phyloP scores from a whole-genome alignment of 164 flowering plant species.

The Macadamia integrifolia region DNA sequence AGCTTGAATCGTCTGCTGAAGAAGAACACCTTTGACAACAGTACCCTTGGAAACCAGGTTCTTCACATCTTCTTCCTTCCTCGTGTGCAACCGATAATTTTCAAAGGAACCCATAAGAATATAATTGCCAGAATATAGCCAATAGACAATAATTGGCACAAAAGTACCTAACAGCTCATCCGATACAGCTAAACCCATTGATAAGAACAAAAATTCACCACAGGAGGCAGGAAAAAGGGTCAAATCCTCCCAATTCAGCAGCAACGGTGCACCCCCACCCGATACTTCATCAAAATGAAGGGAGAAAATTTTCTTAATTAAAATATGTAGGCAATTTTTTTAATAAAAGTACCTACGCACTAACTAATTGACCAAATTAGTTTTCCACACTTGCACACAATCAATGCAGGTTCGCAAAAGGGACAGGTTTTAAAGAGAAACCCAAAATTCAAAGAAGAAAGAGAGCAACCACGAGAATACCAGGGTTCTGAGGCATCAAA shows the following conservation, averaged over 20 bases:
- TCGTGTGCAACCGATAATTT: slow-evolving; percentile 69
- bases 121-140: slow-evolving; percentile 86
- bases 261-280: neutral
- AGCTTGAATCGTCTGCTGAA: slow-evolving; percentile 81
- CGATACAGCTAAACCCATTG: slow-evolving; percentile 50
- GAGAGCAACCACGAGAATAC: too few relatives aligned
- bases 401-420: too few relatives aligned
- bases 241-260: neutral
- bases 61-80: slow-evolving; percentile 77
- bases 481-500: too few relatives aligned
- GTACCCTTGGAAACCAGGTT: slow-evolving; percentile 68
- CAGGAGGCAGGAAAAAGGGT: neutral
- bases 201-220: neutral
- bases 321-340: too few relatives aligned
- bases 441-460: too few relatives aligned
- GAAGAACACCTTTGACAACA: slow-evolving; percentile 84
- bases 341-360: too few relatives aligned
- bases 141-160: slow-evolving; percentile 71
- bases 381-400: too few relatives aligned
- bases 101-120: slow-evolving; percentile 53
- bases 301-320: too few relatives aligned
- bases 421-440: too few relatives aligned
- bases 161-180: slow-evolving; percentile 79
- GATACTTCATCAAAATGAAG: neutral
- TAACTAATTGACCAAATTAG: too few relatives aligned